phyloP scores from a whole-genome alignment of 1,139 yeast genomes.

The Geotrichum restrictum region DNA sequence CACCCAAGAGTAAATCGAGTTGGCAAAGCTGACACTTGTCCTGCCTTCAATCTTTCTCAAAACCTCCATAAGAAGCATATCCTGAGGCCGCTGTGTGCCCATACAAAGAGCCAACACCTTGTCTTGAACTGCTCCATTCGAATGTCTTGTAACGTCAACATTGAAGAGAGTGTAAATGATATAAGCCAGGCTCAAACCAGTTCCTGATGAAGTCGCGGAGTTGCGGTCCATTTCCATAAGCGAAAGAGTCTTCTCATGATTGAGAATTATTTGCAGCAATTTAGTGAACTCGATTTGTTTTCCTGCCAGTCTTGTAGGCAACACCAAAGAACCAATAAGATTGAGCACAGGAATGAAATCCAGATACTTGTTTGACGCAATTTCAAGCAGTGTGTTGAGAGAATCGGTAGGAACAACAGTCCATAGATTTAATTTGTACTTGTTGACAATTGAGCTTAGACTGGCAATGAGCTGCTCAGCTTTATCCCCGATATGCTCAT shows the following conservation, averaged over 20 bases:
- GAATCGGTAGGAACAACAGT: conserved; percentile 46
- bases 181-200: conserved; percentile 23
- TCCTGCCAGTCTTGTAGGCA: conserved; percentile 34
- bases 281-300: conserved; percentile 46
- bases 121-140: conserved; percentile 48
- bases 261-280: conserved; percentile 61
- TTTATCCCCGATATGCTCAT: conserved; percentile 20
- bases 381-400: conserved; percentile 67
- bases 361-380: conserved; percentile 53
- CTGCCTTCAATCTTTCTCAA: conserved; percentile 52
- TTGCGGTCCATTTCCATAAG: conserved; percentile 15
- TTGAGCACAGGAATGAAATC: conserved; percentile 42
- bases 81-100: conserved; percentile 63
- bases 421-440: conserved; percentile 41
- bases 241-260: conserved; percentile 41
- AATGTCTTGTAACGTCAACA: conserved; percentile 47
- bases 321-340: conserved; percentile 43
- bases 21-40: conserved; percentile 18
- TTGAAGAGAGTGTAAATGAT: conserved; percentile 31
- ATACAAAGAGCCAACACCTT: conserved; percentile 50
- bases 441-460: conserved; percentile 11
- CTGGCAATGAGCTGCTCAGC: conserved; percentile 12
- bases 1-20: conserved; percentile 21
- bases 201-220: conserved; percentile 12
- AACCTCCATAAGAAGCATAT: conserved; percentile 55